Conservation (phyloP, 148 eudicot genomes). For the Gaultheria prostrata region DNA sequence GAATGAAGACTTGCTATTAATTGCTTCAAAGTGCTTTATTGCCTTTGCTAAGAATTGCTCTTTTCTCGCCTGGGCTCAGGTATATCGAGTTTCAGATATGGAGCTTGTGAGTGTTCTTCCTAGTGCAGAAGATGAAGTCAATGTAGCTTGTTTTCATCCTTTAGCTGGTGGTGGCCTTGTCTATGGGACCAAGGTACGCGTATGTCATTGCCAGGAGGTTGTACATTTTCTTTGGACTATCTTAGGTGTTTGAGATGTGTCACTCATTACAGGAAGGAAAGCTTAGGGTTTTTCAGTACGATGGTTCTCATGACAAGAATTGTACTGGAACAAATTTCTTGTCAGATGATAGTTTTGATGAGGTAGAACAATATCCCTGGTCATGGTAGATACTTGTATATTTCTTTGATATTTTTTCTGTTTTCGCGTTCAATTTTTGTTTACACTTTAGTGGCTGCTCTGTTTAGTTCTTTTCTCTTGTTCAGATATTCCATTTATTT, state of each 20-base stretch:
- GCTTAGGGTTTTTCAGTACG: constrained; percentile 83
- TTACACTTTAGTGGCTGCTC: neutral
- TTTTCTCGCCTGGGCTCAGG: constrained; percentile 37
- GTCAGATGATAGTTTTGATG: constrained; percentile 16
- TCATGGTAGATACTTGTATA: neutral
- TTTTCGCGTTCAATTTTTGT: neutral
- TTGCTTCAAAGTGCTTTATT: constrained; percentile 3
- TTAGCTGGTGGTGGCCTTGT: constrained; percentile 87
- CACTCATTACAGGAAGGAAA: constrained; percentile 77
- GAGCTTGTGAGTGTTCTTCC: constrained; percentile 98
- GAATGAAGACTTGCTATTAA: constrained; percentile 1
- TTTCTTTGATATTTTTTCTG: neutral
- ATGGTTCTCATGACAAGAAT: constrained; percentile 40
- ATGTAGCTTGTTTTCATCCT: constrained; percentile 99
- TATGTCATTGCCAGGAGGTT: neutral
- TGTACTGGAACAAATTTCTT: constrained; percentile 17
- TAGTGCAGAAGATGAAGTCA: constrained; percentile 99
- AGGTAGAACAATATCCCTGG: constrained; percentile 22
- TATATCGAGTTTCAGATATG: constrained; percentile 94
- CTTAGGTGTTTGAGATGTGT: neutral
- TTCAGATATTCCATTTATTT: neutral
- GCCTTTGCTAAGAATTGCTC: neutral
- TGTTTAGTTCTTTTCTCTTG: neutral
- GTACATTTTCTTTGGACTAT: neutral
- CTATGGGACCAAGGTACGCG: constrained; percentile 89